Percentiles rank a stretch among this genome's conserved stretches.
These are phyloP conservation scores for Mycena haematopus DNA, from an alignment of 768 basidiomycete species.

Conservation along the genomic window DNA sequence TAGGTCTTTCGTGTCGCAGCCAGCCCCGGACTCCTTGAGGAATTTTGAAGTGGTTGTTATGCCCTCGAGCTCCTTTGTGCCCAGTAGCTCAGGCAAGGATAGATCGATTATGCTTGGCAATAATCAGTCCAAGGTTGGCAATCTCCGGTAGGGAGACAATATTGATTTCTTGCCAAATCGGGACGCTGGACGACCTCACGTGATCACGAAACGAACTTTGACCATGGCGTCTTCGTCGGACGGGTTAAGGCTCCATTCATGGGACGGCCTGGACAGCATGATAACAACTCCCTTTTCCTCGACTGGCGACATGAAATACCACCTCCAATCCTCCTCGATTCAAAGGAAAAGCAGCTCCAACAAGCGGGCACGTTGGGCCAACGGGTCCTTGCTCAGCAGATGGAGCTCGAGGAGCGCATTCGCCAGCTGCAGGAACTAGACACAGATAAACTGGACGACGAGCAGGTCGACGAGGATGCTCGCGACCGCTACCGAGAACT, in stretches of 20 bases:
- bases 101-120: no score
- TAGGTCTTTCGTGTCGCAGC: no score
- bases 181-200: no score
- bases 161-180: no score
- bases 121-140: no score
- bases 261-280: constrained; percentile 23
- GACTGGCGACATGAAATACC: constrained; percentile 64
- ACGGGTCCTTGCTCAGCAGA: constrained; percentile 90
- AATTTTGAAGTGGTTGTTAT: no score
- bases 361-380: constrained; percentile 93
- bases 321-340: constrained; percentile 79
- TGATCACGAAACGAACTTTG: not conserved
- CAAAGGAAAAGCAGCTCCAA: constrained; percentile 91
- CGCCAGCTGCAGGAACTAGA: constrained; percentile 78
- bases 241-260: no score
- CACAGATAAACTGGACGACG: constrained; percentile 66
- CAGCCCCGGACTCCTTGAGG: no score
- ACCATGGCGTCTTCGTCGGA: constrained; percentile 30
- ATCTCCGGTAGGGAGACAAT: no score
- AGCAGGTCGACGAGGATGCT: constrained; percentile 70
- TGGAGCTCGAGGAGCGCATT: constrained; percentile 90
- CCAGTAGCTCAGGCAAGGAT: no score
- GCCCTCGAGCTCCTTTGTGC: no score
- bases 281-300: constrained; percentile 49
- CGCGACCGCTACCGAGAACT: constrained; percentile 79